Evolutionary conservation across 345 rosid genomes (phyloP).

Genomic region (Pseudoturritis turrita): DNA sequence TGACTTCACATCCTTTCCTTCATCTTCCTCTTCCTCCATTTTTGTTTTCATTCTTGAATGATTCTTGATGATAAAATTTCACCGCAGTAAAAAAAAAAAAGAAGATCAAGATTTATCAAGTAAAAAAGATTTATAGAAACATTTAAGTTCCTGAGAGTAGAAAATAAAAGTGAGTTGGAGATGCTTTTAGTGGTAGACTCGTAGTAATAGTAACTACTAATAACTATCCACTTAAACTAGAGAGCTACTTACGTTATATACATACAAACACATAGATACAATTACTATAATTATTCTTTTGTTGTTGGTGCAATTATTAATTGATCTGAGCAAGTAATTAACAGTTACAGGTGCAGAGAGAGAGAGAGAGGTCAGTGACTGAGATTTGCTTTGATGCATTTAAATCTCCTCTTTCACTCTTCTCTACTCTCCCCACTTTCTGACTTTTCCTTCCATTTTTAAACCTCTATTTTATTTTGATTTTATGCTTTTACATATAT

Average conservation of each 20-base stretch:
- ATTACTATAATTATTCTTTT: background rate
- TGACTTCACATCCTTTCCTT: background rate
- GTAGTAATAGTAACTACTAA: background rate
- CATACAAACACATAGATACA: background rate
- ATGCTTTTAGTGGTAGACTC: no score
- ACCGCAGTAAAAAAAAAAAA: background rate
- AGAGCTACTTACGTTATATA: background rate
- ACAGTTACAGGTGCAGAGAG: constrained; percentile 32
- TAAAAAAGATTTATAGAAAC: background rate
- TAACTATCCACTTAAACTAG: background rate
- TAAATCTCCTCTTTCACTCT: constrained; percentile 18
- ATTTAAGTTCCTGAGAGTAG: background rate
- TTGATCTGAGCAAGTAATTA: constrained; percentile 29
- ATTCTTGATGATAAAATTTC: background rate
- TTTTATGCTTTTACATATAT: background rate
- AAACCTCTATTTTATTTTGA: background rate
- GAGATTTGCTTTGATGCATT: constrained; percentile 42
- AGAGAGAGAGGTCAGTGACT: constrained; percentile 16
- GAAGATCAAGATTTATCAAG: background rate
- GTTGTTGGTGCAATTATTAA: constrained; percentile 7
- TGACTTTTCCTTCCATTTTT: background rate
- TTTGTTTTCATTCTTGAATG: background rate
- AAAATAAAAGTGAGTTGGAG: background rate
- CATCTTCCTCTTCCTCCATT: background rate
- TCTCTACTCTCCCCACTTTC: constrained; percentile 10